Conservation (phyloP, 345 rosid genomes). For the Chamaenerion angustifolium region DNA sequence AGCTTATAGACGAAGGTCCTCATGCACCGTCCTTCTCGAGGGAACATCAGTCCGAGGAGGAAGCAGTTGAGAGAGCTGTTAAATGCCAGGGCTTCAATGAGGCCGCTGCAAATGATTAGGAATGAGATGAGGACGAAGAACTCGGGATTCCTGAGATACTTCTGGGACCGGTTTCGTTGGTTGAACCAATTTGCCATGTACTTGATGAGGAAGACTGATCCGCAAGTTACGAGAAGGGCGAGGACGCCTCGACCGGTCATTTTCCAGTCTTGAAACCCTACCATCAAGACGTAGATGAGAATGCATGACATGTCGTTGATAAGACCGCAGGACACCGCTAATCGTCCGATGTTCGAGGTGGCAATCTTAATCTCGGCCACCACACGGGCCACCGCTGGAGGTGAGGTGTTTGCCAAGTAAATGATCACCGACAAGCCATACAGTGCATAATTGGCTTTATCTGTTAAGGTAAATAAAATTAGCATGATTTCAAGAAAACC, state of each 20-base stretch:
- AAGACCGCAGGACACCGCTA: conserved; percentile 41
- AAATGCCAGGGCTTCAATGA: conserved; percentile 26
- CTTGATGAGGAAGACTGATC: conserved; percentile 24
- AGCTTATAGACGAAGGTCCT: conserved; percentile 54
- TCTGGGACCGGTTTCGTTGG: conserved; percentile 37
- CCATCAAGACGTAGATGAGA: conserved; percentile 12
- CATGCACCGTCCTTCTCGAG: conserved; percentile 63
- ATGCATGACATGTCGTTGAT: conserved; percentile 47
- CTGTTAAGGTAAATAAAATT: no score
- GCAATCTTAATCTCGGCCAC: conserved; percentile 55
- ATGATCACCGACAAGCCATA: conserved; percentile 16
- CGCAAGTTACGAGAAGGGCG: conserved; percentile 16
- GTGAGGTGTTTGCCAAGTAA: conserved; percentile 46
- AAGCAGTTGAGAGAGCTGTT: conserved; percentile 38
- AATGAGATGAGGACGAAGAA: conserved; percentile 30
- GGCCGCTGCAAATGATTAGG: conserved; percentile 18
- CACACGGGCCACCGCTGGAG: conserved; percentile 53
- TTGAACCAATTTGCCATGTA: conserved; percentile 47
- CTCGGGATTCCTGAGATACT: conserved; percentile 48
- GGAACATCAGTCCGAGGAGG: conserved; percentile 56
- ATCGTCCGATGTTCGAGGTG: conserved; percentile 53
- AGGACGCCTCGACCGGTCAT: conserved; percentile 17
- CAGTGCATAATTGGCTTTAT: not conserved
- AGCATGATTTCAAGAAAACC: no score
- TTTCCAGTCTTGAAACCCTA: conserved; percentile 10